Base-by-base conservation (phyloP, 2,329 filamentous ascomycete genomes). In the Aspergillus cejpii region DNA sequence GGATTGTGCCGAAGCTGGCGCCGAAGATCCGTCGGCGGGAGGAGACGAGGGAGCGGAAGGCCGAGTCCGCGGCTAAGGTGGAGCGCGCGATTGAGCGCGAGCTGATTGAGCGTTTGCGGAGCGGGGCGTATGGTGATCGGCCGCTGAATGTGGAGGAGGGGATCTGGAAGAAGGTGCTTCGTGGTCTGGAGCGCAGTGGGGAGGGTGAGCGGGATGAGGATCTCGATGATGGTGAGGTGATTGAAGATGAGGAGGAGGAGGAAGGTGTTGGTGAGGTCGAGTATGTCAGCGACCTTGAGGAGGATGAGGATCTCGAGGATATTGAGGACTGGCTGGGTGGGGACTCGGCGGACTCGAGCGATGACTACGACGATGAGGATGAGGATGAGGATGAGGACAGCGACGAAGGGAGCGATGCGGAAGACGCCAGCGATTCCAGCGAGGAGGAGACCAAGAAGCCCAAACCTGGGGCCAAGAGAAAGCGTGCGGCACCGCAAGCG, bases 161-260 rank as follows among this genome's bases (percentile, higher is more conserved):
- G 11, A 88, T 98, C 50, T 98, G 92, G 92, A 94, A 94, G 78
- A 94, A 90, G 78, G 92, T 98, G 6, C 80, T 98, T 57, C 82
- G 83, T 50, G 88, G 88, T 3, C 76, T 98, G 68, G 92, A 98
- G 77, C 79, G 85, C 56, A 84, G 85, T 57, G 90, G 91, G 47
- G 83, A 94, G 60, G 91, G 85, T 36, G 75, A 80, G 52, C 76
- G 87, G 43, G 91, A 96, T 65, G 81, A 89, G 70, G 91, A 97
- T 65, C 68, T 92, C 65, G 91, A 96, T 64, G 83, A 90, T 56
- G 91, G 90, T 7, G 81, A 94, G 52, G 83, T 87, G 55, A 82
- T 86, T 27, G 86, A 89, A 20, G 84, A 87, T 3, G 80, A 86
- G 38, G 82, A 85, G 44, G 78, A 81, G 50, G 83, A 86, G 55